Evolutionary conservation across 352 stramenopile genomes (phyloP).

Genomic region (Pythium coloratum): DNA sequence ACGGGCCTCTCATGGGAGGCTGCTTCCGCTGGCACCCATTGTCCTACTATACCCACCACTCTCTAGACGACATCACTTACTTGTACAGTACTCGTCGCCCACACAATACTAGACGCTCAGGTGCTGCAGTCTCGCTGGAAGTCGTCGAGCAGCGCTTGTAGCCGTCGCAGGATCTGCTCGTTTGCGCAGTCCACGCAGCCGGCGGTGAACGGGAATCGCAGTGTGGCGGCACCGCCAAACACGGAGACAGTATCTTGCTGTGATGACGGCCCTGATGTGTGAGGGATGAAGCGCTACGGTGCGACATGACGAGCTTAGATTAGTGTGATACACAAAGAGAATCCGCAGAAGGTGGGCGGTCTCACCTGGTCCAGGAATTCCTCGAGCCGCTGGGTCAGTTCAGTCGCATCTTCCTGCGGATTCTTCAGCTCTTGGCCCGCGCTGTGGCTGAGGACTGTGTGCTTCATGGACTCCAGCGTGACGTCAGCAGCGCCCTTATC

Average conservation of each 20-base stretch:
- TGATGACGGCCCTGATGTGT: background rate
- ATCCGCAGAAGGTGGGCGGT: too few relatives aligned
- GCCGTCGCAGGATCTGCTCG: conserved; percentile 46
- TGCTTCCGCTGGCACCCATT: conserved; percentile 40
- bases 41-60: too few relatives aligned
- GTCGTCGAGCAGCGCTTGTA: conserved; percentile 38
- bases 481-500: conserved; percentile 21
- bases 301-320: background rate
- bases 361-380: conserved; percentile 8
- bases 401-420: background rate
- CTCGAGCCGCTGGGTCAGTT: background rate
- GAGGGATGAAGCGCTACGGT: conserved; percentile 22
- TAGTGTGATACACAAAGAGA: background rate
- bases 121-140: background rate
- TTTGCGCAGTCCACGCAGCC: conserved; percentile 35
- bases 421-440: background rate
- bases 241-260: conserved; percentile 20
- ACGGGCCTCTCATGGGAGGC: conserved; percentile 30
- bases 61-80: too few relatives aligned
- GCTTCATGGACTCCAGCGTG: background rate
- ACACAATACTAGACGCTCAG: too few relatives aligned
- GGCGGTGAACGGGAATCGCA: conserved; percentile 37
- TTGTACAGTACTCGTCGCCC: too few relatives aligned
- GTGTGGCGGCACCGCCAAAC: conserved; percentile 50
- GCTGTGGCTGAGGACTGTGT: background rate